Base-by-base conservation (phyloP, 2,329 filamentous ascomycete genomes). In the Ploettnerulaceae sp. region DNA sequence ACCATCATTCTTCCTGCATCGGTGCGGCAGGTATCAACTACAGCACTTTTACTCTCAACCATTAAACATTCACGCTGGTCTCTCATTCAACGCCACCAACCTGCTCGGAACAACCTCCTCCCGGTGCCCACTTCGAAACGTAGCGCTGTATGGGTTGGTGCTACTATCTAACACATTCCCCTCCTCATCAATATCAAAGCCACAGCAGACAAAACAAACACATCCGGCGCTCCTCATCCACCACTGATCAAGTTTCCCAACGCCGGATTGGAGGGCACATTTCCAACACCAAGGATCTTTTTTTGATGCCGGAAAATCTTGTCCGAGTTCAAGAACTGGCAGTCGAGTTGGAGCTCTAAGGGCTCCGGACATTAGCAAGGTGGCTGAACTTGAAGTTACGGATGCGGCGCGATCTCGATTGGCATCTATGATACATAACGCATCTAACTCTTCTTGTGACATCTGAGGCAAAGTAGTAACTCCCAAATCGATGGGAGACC, bases 151-250 rank as follows among this genome's bases (percentile, higher is more conserved):
- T 32, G 35, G 14, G 14, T 39, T 18, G 9, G 9, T n/a, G 24
- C 11, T 34, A 8, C 15, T n/a, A 18, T 12, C 11, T 17, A 5
- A 11, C 1, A 42, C 15, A 22, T 31, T 38, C 9, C 25, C 39
- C n/a, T 49, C 42, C 26, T 56, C 56, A n/a, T 60, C 52, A n/a
- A 55, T 32, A 39, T 56, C 51, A 33, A 51, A 40, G 7, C 56
- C 59, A 51, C 59, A 62, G 31, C 59, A 62, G 15, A 56, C 34
- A 42, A 57, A 55, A 24, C 55, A 60, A 3, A 57, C 2, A 36
- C 54, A 53, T 14, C 57, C 40, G 2, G 46, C 41, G 14, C 42
- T 48, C 6, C 41, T 37, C 8, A 47, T 28, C 45, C 55, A 57
- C 49, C 51, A 58, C 31, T 49, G 17, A 41, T 62, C 45, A 28